Conservation (phyloP, 768 basidiomycete genomes). For the Pleurotus djamor region DNA sequence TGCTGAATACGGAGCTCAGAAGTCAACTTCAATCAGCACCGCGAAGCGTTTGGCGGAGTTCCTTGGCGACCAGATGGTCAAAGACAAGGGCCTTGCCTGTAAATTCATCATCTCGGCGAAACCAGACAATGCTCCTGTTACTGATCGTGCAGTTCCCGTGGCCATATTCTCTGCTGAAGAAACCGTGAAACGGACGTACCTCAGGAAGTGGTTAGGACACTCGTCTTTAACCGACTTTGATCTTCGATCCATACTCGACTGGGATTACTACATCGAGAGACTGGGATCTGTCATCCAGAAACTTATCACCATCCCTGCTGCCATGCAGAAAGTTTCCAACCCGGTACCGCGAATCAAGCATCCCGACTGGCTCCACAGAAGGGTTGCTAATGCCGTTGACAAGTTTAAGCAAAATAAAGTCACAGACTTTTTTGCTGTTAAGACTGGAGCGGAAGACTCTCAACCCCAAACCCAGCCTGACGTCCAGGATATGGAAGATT, state of each 20-base stretch:
- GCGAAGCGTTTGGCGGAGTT: slow-evolving; percentile 95
- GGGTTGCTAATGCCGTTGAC: slow-evolving; percentile 87
- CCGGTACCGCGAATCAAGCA: slow-evolving; percentile 95
- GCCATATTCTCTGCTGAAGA: slow-evolving; percentile 98
- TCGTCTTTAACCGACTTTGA: slow-evolving; percentile 79
- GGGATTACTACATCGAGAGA: slow-evolving; percentile 98
- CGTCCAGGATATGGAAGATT: slow-evolving; percentile 62
- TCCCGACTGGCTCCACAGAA: slow-evolving; percentile 94
- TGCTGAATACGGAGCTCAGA: slow-evolving; percentile 94
- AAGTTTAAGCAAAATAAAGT: slow-evolving; percentile 99
- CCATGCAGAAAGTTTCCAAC: slow-evolving; percentile 95
- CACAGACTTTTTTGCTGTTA: slow-evolving; percentile 84
- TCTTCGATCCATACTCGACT: slow-evolving; percentile 91
- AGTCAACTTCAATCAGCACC: slow-evolving; percentile 98
- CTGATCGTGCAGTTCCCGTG: slow-evolving; percentile 93
- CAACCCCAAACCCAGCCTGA: slow-evolving; percentile 24
- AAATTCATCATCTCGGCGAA: slow-evolving; percentile 98
- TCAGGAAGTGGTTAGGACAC: slow-evolving; percentile 98
- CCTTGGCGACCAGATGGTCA: slow-evolving; percentile 97
- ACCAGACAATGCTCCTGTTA: slow-evolving; percentile 91
- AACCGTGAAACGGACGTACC: slow-evolving; percentile 81
- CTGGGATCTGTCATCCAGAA: slow-evolving; percentile 98
- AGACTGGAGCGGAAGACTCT: slow-evolving; percentile 20
- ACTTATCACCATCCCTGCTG: slow-evolving; percentile 97
- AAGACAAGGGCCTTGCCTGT: slow-evolving; percentile 98